These are phyloP conservation scores for Hygrophorus pudorinus DNA, from an alignment of 768 basidiomycete genomes.

Conservation along the genomic window DNA sequence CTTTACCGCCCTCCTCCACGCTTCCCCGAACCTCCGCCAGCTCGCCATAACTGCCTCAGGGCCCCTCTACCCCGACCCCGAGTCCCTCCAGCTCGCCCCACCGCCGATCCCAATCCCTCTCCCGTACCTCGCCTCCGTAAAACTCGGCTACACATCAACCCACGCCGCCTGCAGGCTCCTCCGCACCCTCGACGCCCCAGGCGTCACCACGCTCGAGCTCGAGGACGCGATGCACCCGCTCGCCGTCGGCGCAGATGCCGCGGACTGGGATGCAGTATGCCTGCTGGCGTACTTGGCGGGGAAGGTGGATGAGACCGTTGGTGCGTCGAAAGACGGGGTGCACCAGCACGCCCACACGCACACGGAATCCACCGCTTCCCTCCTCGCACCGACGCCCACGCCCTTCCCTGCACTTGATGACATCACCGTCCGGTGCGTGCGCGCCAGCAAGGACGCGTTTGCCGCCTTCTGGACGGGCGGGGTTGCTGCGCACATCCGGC, in stretches of 20 bases:
- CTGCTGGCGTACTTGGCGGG: too few species aligned
- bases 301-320: too few species aligned
- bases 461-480: too few species aligned
- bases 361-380: too few species aligned
- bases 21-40: constrained; percentile 28
- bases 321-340: too few species aligned
- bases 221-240: constrained; percentile 36
- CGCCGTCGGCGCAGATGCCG: constrained; percentile 22
- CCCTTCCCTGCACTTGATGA: too few species aligned
- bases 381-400: too few species aligned
- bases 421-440: too few species aligned
- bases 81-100: not conserved
- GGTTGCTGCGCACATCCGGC: too few species aligned
- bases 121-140: constrained; percentile 26
- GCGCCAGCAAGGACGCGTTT: too few species aligned
- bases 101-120: constrained; percentile 22
- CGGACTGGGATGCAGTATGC: too few species aligned
- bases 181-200: constrained; percentile 29
- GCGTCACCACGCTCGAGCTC: constrained; percentile 26
- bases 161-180: constrained; percentile 30
- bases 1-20: constrained; percentile 32
- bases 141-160: constrained; percentile 33
- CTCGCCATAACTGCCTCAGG: constrained; percentile 43
- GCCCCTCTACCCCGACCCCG: constrained; percentile 16
- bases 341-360: too few species aligned